Percentiles rank a stretch among this genome's conserved stretches.
These are phyloP conservation scores for Trichoderma endophyticum DNA, from an alignment of 2,329 filamentous ascomycete species.

Conservation along the genomic window DNA sequence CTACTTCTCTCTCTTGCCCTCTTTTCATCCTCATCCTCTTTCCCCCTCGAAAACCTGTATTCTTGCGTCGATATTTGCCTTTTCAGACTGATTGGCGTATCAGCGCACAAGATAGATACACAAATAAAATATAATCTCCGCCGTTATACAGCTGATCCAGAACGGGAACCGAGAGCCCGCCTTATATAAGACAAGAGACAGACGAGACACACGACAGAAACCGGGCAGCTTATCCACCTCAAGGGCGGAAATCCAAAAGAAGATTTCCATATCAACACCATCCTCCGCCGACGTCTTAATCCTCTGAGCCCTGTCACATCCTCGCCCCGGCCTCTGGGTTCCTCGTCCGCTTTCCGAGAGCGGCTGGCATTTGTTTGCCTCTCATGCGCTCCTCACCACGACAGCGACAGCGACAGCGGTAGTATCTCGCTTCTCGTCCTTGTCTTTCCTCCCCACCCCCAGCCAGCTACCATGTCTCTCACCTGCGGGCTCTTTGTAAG, in stretches of 20 bases:
- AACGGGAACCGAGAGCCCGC: neutral
- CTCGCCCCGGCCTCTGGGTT: neutral
- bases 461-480: conserved; percentile 22
- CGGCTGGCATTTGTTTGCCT: conserved; percentile 13
- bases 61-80: neutral
- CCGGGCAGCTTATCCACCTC: neutral
- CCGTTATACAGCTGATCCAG: neutral
- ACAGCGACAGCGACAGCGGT: neutral
- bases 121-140: neutral
- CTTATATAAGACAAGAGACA: neutral
- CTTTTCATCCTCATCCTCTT: neutral
- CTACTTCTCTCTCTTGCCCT: neutral
- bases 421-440: neutral
- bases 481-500: conserved; percentile 28
- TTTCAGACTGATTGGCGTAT: neutral
- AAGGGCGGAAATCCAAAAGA: neutral
- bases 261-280: neutral
- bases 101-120: neutral
- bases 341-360: conserved; percentile 3
- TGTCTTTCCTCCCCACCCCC: neutral
- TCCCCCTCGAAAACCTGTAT: neutral
- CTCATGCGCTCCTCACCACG: conserved; percentile 5
- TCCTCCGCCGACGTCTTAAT: neutral
- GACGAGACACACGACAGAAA: neutral
- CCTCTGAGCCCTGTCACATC: neutral